phyloP scores from a whole-genome alignment of 2,329 filamentous ascomycete genomes.

The Neurospora sp. region DNA sequence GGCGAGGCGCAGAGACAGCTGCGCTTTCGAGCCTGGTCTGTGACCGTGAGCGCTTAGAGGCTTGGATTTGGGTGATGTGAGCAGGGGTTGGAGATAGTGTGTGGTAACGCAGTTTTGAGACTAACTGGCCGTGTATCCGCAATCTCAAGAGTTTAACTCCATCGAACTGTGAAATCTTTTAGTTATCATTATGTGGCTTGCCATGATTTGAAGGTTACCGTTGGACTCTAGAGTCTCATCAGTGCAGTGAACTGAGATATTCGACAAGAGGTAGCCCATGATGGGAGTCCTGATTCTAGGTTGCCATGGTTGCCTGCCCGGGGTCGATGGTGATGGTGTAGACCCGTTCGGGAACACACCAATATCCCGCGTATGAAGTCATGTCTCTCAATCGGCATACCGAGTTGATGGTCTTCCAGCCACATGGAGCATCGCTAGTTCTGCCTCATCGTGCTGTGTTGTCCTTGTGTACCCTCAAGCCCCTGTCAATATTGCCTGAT shows the following conservation, averaged over 20 bases:
- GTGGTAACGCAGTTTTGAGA: background rate
- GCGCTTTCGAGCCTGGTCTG: conserved; percentile 2
- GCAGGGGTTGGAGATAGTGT: background rate
- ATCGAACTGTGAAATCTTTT: background rate
- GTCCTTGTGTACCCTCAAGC: background rate
- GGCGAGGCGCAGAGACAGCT: conserved; percentile 1
- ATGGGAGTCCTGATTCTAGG: background rate
- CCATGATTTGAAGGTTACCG: background rate
- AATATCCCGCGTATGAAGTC: background rate
- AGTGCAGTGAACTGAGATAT: background rate
- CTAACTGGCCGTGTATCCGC: background rate
- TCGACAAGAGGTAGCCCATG: background rate
- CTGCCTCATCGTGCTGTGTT: background rate
- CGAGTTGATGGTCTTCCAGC: background rate
- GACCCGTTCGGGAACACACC: background rate
- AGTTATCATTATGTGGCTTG: background rate
- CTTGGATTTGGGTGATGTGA: background rate
- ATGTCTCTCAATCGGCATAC: background rate
- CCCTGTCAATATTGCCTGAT: background rate
- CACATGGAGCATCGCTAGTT: background rate
- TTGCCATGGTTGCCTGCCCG: background rate
- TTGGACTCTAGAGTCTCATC: background rate
- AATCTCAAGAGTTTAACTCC: background rate
- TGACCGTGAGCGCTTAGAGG: background rate
- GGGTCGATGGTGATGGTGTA: background rate